Conservation (phyloP, 2,329 filamentous ascomycete species). For the Xylaria multiplex region DNA sequence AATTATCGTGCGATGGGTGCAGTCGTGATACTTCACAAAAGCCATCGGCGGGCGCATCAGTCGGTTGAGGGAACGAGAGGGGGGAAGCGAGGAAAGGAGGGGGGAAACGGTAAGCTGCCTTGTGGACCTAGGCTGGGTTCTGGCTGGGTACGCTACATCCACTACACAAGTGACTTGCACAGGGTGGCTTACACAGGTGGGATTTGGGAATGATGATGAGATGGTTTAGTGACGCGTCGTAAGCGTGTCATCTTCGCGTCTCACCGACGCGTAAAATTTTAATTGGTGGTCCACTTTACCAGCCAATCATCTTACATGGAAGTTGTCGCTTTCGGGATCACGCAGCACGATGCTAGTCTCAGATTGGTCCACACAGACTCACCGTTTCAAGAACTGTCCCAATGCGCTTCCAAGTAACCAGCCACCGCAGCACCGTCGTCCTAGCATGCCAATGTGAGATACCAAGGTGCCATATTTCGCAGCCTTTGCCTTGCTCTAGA, state of each 20-base stretch:
- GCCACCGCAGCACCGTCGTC: background rate
- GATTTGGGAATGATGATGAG: no score
- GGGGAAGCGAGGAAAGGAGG: background rate
- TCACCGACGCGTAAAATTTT: slow-evolving; percentile 34
- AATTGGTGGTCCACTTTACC: slow-evolving; percentile 31
- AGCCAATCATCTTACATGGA: slow-evolving; percentile 39
- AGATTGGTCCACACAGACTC: slow-evolving; percentile 16
- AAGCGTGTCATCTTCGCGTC: slow-evolving; percentile 41
- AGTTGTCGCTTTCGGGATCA: background rate
- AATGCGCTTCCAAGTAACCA: background rate
- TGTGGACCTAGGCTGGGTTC: no score
- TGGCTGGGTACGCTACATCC: no score
- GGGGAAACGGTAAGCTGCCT: no score
- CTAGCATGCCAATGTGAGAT: no score
- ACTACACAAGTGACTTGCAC: no score
- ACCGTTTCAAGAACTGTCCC: slow-evolving; percentile 21
- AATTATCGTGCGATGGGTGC: slow-evolving; percentile 15
- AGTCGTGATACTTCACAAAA: slow-evolving; percentile 1
- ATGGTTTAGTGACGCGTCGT: slow-evolving; percentile 24
- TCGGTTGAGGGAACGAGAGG: slow-evolving; percentile 19
- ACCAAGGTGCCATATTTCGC: no score
- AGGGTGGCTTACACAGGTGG: no score
- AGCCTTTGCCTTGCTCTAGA: no score
- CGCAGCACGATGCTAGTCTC: slow-evolving; percentile 3
- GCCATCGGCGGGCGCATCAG: slow-evolving; percentile 10